Conservation (phyloP, 1,284 basidiomycete species). For the Fomitopsis betulina region DNA sequence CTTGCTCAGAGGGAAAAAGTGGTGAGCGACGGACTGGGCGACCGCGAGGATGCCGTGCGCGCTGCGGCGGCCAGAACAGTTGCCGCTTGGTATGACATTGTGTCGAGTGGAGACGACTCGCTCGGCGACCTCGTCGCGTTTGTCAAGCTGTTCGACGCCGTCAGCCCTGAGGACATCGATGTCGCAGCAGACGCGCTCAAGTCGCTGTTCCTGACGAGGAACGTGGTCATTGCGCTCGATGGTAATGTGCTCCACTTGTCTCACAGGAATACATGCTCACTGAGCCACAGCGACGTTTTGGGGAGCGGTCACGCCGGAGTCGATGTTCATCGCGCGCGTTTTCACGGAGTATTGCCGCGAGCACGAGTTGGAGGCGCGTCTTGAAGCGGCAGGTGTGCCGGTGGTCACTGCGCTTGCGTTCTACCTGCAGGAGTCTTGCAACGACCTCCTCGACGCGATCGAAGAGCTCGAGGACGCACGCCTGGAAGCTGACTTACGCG, state of each 20-base stretch:
- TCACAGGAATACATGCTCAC: background rate
- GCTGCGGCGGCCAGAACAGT: slow-evolving; percentile 74
- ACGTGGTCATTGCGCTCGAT: slow-evolving; percentile 62
- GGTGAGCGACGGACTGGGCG: slow-evolving; percentile 79
- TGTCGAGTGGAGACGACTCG: background rate
- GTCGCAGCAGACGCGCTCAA: slow-evolving; percentile 61
- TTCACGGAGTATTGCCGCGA: slow-evolving; percentile 68
- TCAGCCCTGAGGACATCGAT: slow-evolving; percentile 31
- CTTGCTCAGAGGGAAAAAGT: slow-evolving; percentile 73
- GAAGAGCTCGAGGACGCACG: slow-evolving; percentile 35
- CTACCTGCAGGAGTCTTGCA: slow-evolving; percentile 76
- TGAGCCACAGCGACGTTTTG: slow-evolving; percentile 63
- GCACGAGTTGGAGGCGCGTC: slow-evolving; percentile 53
- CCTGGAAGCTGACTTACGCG: slow-evolving; percentile 16
- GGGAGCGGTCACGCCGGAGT: slow-evolving; percentile 71
- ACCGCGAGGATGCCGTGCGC: slow-evolving; percentile 76
- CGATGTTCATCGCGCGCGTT: slow-evolving; percentile 74
- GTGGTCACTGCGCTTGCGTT: slow-evolving; percentile 87
- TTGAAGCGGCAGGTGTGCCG: slow-evolving; percentile 70
- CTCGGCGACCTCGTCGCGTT: slow-evolving; percentile 38
- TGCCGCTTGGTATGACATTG: slow-evolving; percentile 46
- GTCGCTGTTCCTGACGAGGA: slow-evolving; percentile 53
- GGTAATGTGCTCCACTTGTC: slow-evolving; percentile 38
- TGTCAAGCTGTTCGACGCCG: slow-evolving; percentile 57
- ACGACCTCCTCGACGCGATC: slow-evolving; percentile 46